phyloP scores from a whole-genome alignment of 495 filamentous ascomycete species.

The Thozetella sp. region DNA sequence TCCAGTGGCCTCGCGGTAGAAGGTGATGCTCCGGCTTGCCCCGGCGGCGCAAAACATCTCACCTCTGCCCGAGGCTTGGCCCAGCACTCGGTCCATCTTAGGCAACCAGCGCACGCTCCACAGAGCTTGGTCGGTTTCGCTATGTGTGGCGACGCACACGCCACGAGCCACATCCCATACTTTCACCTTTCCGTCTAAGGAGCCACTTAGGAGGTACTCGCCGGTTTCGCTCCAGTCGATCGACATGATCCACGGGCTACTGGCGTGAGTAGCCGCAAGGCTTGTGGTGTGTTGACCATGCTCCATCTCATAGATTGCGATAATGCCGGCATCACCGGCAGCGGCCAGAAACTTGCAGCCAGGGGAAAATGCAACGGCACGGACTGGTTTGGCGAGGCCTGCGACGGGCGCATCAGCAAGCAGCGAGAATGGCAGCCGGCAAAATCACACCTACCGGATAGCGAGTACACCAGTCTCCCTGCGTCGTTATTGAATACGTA shows the following conservation, averaged over 20 bases:
- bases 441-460: constrained; percentile 65
- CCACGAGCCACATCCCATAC: constrained; percentile 88
- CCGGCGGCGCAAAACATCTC: constrained; percentile 90
- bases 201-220: constrained; percentile 85
- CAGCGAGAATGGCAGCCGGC: not conserved
- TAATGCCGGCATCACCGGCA: constrained; percentile 86
- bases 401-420: not conserved
- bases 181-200: constrained; percentile 90
- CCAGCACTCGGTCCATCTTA: constrained; percentile 49
- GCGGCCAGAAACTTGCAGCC: constrained; percentile 83
- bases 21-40: constrained; percentile 75
- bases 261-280: constrained; percentile 57
- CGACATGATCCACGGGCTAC: constrained; percentile 83
- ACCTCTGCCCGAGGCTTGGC: constrained; percentile 56
- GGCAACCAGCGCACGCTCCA: constrained; percentile 92
- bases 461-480: constrained; percentile 80
- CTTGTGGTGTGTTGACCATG: constrained; percentile 93
- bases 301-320: constrained; percentile 86
- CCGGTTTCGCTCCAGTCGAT: constrained; percentile 94
- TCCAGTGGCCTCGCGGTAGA: constrained; percentile 91
- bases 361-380: constrained; percentile 85
- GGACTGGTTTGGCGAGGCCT: constrained; percentile 86
- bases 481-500: constrained; percentile 95
- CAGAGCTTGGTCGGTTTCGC: constrained; percentile 81
- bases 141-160: constrained; percentile 89